Base-by-base conservation (phyloP, 306 rosid genomes). In the Dalbergia cochinchinensis region DNA sequence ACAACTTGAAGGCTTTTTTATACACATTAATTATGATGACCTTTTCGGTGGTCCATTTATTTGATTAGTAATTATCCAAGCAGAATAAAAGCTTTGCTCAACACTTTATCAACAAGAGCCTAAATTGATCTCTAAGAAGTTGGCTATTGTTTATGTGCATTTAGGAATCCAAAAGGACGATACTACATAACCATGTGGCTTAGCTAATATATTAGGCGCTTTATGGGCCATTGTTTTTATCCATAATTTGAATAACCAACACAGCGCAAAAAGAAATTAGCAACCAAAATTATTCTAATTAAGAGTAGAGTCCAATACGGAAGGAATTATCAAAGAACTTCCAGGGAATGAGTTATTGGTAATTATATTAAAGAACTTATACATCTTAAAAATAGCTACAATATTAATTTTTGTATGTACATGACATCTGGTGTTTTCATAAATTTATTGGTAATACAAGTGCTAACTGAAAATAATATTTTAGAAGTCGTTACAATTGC, bases 1-100 rank as follows among this genome's bases (percentile, higher is more conserved):
- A 51, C 64, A 72, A 71, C 62, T 84, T 80, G 73, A 65, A 76
- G 74, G 85, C 88, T 85, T 85, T 85, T 85, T 84, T 84, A 37
- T 37, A 77, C 33, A 77, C 61, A 85, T 80, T 85, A 77, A 80
- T 76, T 64, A 51, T 65, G 73, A 71, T 65, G 63, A 20, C 76
- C 76, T 75, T 79, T 84, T 84, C 11, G 73, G 80, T 80, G 83
- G 80, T 59, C 88, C 88, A 80, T 7, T 54, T 5, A 1, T n/a
- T 76, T 73, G 15, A 50, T 76, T 59, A 77, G 76, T 63, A 51
- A 79, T 83, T 35, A 78, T 84, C 59, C 84, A 74, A 57, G 57
- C 31, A 33, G n/a, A 69, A 63, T 31, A 57, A 75, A 35, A 47
- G n/a, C 55, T 16, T 71, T 39, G 77, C 60, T 50, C 13, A 63